These are phyloP conservation scores for Chaetomium sp. DNA, from an alignment of 2,329 filamentous ascomycete species.

Conservation along the genomic window DNA sequence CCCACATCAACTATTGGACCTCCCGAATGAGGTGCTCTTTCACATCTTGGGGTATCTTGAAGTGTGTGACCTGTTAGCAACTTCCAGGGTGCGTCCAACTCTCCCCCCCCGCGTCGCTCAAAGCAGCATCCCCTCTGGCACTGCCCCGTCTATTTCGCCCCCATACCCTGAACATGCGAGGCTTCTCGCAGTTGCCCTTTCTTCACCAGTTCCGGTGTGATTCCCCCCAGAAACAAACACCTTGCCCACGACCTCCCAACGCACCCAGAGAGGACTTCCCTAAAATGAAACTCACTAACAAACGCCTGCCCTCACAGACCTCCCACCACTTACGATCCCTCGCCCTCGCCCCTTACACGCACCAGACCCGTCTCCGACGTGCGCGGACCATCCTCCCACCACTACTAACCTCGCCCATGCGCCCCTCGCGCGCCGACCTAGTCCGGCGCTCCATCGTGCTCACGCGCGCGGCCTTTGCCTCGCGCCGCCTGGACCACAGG, in stretches of 20 bases:
- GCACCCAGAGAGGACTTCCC: neutral
- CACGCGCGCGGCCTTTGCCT: constrained; percentile 65
- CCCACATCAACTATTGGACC: constrained; percentile 39
- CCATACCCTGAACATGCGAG: neutral
- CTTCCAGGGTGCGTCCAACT: constrained; percentile 53
- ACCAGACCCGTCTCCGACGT: constrained; percentile 61
- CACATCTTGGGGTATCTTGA: constrained; percentile 60
- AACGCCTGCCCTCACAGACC: constrained; percentile 46
- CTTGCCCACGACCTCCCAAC: too few species aligned
- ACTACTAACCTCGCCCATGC: constrained; percentile 57
- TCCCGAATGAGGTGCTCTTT: constrained; percentile 61
- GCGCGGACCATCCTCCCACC: constrained; percentile 57
- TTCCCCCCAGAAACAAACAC: neutral
- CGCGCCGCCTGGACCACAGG: constrained; percentile 63
- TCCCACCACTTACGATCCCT: constrained; percentile 64
- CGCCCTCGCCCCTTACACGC: constrained; percentile 66
- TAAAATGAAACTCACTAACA: constrained; percentile 5
- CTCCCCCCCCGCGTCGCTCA: neutral
- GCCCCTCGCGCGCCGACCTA: constrained; percentile 63
- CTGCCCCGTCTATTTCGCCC: neutral
- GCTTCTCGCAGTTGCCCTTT: neutral
- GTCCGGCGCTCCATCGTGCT: constrained; percentile 67
- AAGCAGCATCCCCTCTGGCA: neutral
- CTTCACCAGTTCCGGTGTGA: neutral
- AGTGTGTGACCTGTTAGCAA: constrained; percentile 57